Base-by-base conservation (phyloP, 768 basidiomycete species). In the Holtermannia corniformis region DNA sequence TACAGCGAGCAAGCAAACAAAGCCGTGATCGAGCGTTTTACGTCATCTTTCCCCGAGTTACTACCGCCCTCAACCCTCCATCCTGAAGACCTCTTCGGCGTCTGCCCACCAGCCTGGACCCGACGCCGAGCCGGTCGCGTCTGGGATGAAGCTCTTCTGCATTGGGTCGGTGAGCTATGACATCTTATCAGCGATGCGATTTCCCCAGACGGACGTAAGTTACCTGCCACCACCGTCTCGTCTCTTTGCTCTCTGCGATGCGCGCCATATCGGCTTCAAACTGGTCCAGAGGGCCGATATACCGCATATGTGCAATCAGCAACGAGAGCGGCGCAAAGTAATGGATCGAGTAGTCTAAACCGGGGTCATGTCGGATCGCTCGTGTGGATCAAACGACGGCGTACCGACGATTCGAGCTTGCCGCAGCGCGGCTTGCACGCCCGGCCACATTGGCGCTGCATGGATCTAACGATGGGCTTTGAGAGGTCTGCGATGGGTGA, bases 301-400 rank as follows among this genome's bases (percentile, higher is more conserved):
- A 87, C 62, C 84, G 84, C 77, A 87, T 84, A 43, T 77, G 81
- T n/a, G 85, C 85, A 56, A 87, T 78, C n/a, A 88, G 77, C 41
- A 88, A 77, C 37, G 62, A 55, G 11, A 64, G 71, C 14, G 68
- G 61, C 16, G 80, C 78, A 60, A 82, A 79, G 63, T 85, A 78
- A 61, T 84, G 77, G 68, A 87, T 87, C 16, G 83, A 84, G 65
- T 87, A 88, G 72, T 88, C 85, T 73, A 41, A 23, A 7, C 26
- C 48, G 49, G 42, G n/a, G 1, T 21, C n/a, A 21, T 32, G 5
- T 11, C 25, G 25, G 1, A 22, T 2, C 16, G 2, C n/a, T 19
- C 19, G 2, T 10, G 16, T 10, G 11, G 26, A 41, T 5, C 11
- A 27, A 26, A 10, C 19, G 16, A 19, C 21, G 44, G 25, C 70